A percentile compares a stretch with the other conserved stretches of the same genome.
Evolutionary conservation across 1,139 yeast genomes (phyloP).

Genomic region (Lodderomyces jiufengensis): DNA sequence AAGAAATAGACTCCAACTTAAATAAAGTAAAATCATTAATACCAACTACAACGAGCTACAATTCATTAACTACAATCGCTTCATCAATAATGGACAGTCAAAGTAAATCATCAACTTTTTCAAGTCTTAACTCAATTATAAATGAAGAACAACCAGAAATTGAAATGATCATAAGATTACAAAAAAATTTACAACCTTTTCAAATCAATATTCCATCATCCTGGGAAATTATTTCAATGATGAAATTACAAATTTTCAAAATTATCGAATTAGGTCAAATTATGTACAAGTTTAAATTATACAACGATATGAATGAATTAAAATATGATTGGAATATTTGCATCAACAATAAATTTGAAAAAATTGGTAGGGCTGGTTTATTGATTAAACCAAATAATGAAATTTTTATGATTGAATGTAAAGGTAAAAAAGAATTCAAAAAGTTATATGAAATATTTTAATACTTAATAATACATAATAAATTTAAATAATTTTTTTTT

Average conservation of each 20-base stretch:
- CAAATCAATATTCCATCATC: conserved; percentile 35
- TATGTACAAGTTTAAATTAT: conserved; percentile 30
- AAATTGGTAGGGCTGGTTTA: conserved; percentile 46
- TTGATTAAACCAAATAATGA: conserved; percentile 32
- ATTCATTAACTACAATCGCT: conserved; percentile 26
- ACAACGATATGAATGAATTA: conserved; percentile 12
- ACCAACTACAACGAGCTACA: conserved; percentile 16
- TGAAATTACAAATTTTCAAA: conserved; percentile 26
- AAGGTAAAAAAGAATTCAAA: conserved; percentile 42
- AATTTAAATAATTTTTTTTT: background rate
- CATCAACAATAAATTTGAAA: conserved; percentile 29
- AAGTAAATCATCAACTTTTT: conserved; percentile 34
- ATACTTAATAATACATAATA: conserved; percentile 5
- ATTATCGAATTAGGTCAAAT: conserved; percentile 25
- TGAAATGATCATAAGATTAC: conserved; percentile 36
- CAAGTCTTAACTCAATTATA: conserved; percentile 28
- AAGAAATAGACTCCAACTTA: conserved; percentile 25
- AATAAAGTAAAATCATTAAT: conserved; percentile 28
- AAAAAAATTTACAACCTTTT: conserved; percentile 32
- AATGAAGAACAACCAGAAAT: conserved; percentile 12
- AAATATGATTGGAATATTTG: conserved; percentile 34
- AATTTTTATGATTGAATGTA: conserved; percentile 45
- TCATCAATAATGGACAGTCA: conserved; percentile 34
- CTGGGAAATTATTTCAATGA: conserved; percentile 46
- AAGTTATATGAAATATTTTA: conserved; percentile 32